Percentiles rank a stretch among this genome's conserved stretches.
Evolutionary conservation across 2,329 filamentous ascomycete genomes (phyloP).

Genomic region (Colletotrichum sp.): DNA sequence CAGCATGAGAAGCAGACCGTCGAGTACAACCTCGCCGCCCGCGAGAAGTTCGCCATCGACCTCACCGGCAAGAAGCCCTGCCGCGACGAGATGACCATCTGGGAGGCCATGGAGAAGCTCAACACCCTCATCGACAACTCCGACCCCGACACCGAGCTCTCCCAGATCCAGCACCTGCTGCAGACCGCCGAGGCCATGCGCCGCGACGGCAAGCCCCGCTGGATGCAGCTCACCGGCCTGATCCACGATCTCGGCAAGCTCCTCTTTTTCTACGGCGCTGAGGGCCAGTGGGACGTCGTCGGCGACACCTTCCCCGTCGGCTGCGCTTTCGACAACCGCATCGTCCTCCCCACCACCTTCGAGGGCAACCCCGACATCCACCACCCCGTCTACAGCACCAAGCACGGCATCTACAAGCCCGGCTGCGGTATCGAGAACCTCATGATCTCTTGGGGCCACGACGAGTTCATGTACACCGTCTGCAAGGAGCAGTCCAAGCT

Average conservation of each 20-base stretch:
- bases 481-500: constrained; percentile 82
- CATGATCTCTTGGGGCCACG: constrained; percentile 90
- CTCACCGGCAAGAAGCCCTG: constrained; percentile 65
- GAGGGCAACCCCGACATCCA: constrained; percentile 74
- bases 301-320: constrained; percentile 85
- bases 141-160: constrained; percentile 86
- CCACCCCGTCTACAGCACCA: constrained; percentile 75
- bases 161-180: constrained; percentile 88
- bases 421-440: constrained; percentile 86
- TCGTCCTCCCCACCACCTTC: constrained; percentile 85
- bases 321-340: constrained; percentile 74
- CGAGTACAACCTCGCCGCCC: constrained; percentile 83
- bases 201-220: constrained; percentile 80
- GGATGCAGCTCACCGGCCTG: constrained; percentile 81
- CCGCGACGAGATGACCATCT: constrained; percentile 78
- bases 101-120: constrained; percentile 92
- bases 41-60: constrained; percentile 53
- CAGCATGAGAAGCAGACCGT: constrained; percentile 76
- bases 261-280: constrained; percentile 80
- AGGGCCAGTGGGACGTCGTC: constrained; percentile 92
- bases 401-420: constrained; percentile 79
- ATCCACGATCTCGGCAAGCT: constrained; percentile 84
- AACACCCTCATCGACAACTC: constrained; percentile 91
- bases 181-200: constrained; percentile 91
- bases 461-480: constrained; percentile 87